Conservation (phyloP, 192 early-diverging fungal genomes). For the Chytriomyces sp. region DNA sequence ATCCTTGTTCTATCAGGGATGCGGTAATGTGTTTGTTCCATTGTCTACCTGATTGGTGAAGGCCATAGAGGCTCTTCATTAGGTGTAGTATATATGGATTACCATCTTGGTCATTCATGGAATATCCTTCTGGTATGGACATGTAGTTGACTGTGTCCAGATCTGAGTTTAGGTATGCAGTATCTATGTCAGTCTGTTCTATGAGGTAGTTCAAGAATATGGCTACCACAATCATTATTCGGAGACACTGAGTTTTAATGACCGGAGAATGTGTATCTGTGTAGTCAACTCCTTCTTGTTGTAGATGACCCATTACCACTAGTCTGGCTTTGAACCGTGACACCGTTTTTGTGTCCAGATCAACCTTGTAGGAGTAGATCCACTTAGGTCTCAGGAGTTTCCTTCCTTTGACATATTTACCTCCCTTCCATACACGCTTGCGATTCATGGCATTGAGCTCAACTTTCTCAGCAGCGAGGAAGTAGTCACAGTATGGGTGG, state of each 20-base stretch:
- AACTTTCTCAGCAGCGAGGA: constrained; percentile 12
- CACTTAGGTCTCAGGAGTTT: constrained; percentile 9
- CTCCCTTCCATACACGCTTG: background rate
- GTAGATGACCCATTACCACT: constrained; percentile 22
- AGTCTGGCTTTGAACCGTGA: constrained; percentile 29
- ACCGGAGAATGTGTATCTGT: too few relatives aligned
- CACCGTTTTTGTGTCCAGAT: constrained; percentile 17
- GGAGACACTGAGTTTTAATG: too few relatives aligned
- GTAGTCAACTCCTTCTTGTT: too few relatives aligned
- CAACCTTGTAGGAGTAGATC: constrained; percentile 29
- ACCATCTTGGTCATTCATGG: constrained; percentile 11
- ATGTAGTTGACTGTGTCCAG: constrained; percentile 25
- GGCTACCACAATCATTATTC: too few relatives aligned
- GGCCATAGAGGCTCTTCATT: constrained; percentile 33
- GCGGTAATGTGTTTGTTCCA: constrained; percentile 29
- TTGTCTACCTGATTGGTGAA: constrained; percentile 32
- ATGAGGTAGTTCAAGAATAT: constrained; percentile 11
- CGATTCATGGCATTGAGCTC: constrained; percentile 8
- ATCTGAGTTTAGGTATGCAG: constrained; percentile 35
- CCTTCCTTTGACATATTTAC: background rate
- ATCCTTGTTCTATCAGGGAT: constrained; percentile 7
- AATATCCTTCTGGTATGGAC: constrained; percentile 20
- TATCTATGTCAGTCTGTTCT: constrained; percentile 31
- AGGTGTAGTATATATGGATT: constrained; percentile 3
- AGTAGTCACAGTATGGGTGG: background rate